Evolutionary conservation across 1,139 yeast species (phyloP).

Genomic region (Magnusiomyces ingens): DNA sequence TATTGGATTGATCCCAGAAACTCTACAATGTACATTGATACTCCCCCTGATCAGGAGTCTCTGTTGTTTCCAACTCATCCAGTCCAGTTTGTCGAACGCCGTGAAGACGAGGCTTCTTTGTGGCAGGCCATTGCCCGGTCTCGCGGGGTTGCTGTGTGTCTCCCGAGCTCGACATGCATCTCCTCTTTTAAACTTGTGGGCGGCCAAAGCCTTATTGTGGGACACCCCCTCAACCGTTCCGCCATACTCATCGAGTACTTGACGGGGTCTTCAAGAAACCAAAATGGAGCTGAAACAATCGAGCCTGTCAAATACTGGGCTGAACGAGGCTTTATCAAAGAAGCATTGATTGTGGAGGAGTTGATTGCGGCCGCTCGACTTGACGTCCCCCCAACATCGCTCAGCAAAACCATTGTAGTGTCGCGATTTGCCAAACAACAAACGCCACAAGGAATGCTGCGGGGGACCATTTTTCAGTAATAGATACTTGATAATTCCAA

Average conservation of each 20-base stretch:
- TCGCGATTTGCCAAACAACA: background rate
- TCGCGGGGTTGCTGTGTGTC: too few species aligned
- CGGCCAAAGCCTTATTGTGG: background rate
- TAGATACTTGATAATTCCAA: background rate
- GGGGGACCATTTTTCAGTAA: background rate
- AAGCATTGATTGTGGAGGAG: background rate
- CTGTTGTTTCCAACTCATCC: too few species aligned
- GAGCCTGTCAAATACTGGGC: background rate
- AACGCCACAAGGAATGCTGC: background rate
- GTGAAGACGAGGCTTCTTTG: too few species aligned
- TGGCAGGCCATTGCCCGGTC: too few species aligned
- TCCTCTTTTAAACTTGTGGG: background rate
- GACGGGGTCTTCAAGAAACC: background rate
- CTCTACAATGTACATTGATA: background rate
- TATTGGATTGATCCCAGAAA: background rate
- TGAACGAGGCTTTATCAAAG: background rate
- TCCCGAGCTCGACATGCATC: too few species aligned
- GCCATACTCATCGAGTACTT: background rate
- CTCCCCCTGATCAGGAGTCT: too few species aligned
- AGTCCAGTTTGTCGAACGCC: too few species aligned
- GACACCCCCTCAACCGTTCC: background rate
- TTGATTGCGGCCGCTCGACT: background rate
- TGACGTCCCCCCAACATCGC: background rate
- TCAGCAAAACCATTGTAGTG: background rate
- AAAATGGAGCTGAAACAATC: too few species aligned